These are phyloP conservation scores for Actinidia arguta DNA, from an alignment of 179 eudicot genomes.

Conservation along the genomic window DNA sequence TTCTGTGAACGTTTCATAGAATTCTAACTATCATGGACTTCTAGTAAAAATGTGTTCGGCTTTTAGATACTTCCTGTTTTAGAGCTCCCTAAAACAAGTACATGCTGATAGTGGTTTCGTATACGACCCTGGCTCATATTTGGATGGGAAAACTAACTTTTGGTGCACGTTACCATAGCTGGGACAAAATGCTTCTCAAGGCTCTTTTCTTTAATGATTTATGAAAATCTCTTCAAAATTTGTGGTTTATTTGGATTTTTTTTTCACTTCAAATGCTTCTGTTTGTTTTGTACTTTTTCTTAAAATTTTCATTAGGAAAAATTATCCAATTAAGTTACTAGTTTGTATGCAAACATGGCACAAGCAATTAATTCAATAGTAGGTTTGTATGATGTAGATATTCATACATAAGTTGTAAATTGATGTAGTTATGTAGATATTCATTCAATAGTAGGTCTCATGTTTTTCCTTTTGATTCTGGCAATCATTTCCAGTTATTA, in stretches of 20 bases:
- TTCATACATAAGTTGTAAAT: not conserved
- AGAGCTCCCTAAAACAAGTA: not conserved
- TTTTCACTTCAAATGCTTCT: not conserved
- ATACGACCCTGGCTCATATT: not conserved
- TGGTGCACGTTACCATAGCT: not conserved
- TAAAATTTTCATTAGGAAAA: not conserved
- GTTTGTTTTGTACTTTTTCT: not conserved
- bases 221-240: not conserved
- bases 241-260: too few relatives aligned
- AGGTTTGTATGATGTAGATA: not conserved
- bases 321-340: not conserved
- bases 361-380: not conserved
- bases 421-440: too few relatives aligned
- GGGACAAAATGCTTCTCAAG: not conserved
- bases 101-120: not conserved
- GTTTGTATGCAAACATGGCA: not conserved
- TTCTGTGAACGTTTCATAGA: slow-evolving; percentile 24
- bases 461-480: not conserved
- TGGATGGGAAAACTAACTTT: not conserved
- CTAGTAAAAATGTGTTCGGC: not conserved
- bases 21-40: slow-evolving; percentile 11
- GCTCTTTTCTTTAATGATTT: not conserved
- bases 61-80: not conserved
- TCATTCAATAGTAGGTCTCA: too few relatives aligned
- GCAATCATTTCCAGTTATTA: not conserved